Conservation (phyloP, 2,329 filamentous ascomycete genomes). For the Penicillium sp. region DNA sequence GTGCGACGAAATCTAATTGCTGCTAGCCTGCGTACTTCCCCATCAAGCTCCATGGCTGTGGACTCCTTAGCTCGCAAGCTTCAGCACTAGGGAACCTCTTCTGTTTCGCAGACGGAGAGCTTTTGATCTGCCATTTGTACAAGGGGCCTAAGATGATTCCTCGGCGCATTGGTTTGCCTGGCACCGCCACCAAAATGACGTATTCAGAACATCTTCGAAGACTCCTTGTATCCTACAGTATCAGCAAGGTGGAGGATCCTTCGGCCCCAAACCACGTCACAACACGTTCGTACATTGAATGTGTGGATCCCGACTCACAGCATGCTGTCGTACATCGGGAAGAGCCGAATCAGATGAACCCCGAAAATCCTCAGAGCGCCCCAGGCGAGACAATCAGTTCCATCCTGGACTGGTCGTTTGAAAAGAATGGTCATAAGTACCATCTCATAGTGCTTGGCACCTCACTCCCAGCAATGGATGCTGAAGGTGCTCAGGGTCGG, state of each 20-base stretch:
- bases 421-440: slow-evolving; percentile 35
- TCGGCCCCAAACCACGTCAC: slow-evolving; percentile 30
- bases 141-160: slow-evolving; percentile 42
- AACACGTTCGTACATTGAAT: slow-evolving; percentile 37
- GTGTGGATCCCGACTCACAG: slow-evolving; percentile 39
- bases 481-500: slow-evolving; percentile 27
- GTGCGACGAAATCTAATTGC: slow-evolving; percentile 13
- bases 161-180: slow-evolving; percentile 39
- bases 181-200: slow-evolving; percentile 43
- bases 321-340: slow-evolving; percentile 14
- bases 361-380: slow-evolving; percentile 22
- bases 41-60: slow-evolving; percentile 33
- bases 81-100: slow-evolving; percentile 36
- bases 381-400: slow-evolving; percentile 43
- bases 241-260: slow-evolving; percentile 25
- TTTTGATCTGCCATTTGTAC: slow-evolving; percentile 50
- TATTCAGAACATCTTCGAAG: slow-evolving; percentile 48
- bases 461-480: slow-evolving; percentile 26
- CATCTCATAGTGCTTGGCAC: slow-evolving; percentile 44
- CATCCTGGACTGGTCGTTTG: slow-evolving; percentile 43
- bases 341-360: slow-evolving; percentile 6
- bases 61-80: slow-evolving; percentile 31
- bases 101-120: slow-evolving; percentile 47
- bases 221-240: slow-evolving; percentile 50
- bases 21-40: slow-evolving; percentile 40